Evolutionary conservation across 1,284 basidiomycete genomes (phyloP).

Genomic region (Cystobasidium pallidum): DNA sequence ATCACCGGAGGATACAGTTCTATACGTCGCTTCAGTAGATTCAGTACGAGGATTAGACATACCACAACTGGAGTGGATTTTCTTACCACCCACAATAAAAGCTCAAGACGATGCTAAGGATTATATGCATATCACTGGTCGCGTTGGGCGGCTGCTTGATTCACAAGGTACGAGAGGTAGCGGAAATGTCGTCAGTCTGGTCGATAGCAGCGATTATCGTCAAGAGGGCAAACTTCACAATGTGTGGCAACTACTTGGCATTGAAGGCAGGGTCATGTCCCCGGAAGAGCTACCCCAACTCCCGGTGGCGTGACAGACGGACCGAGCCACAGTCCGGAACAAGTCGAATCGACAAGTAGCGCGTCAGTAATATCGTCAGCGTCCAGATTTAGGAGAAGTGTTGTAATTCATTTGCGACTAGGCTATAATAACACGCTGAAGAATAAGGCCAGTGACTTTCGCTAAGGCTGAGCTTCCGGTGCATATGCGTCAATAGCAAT

Average conservation of each 20-base stretch:
- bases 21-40: constrained; percentile 40
- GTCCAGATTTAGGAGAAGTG: too few relatives aligned
- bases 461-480: too few relatives aligned
- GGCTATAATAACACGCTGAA: too few relatives aligned
- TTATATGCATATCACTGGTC: constrained; percentile 34
- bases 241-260: constrained; percentile 32
- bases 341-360: too few relatives aligned
- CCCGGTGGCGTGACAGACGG: neutral
- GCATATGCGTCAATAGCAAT: too few relatives aligned
- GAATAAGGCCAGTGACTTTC: too few relatives aligned
- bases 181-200: constrained; percentile 27
- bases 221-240: constrained; percentile 4
- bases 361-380: too few relatives aligned
- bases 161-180: constrained; percentile 9
- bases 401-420: too few relatives aligned
- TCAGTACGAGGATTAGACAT: constrained; percentile 37
- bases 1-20: neutral
- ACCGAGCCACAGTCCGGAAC: neutral
- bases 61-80: constrained; percentile 30
- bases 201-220: neutral
- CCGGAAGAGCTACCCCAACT: neutral
- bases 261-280: constrained; percentile 12
- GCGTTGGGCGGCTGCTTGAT: constrained; percentile 30
- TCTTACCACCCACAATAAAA: constrained; percentile 14
- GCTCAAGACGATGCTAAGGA: constrained; percentile 20